These are phyloP conservation scores for Aurantiochytrium sp. DNA, from an alignment of 108 stramenopile genomes.

Conservation along the genomic window DNA sequence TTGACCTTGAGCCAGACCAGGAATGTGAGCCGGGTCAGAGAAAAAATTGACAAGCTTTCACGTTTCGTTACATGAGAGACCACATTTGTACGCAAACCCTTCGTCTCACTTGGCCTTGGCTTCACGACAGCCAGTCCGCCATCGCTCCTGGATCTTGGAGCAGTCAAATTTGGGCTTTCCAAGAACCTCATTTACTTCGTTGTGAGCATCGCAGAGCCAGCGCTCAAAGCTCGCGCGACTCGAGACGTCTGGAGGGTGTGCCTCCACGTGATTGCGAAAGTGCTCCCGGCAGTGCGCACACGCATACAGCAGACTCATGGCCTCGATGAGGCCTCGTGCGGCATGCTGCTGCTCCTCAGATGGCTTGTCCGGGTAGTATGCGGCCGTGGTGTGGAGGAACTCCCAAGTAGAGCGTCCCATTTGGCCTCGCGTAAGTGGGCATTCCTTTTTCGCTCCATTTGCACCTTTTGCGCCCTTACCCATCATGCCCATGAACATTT, in stretches of 20 bases:
- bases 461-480: background rate
- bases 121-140: constrained; percentile 32
- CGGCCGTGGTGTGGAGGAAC: constrained; percentile 47
- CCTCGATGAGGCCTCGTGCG: constrained; percentile 25
- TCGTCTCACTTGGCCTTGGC: background rate
- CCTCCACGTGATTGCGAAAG: constrained; percentile 27
- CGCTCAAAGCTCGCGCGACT: constrained; percentile 22
- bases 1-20: too few species aligned
- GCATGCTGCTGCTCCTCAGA: constrained; percentile 22
- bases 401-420: constrained; percentile 20
- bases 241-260: constrained; percentile 34
- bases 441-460: background rate
- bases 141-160: constrained; percentile 29
- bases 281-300: constrained; percentile 50
- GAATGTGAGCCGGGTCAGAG: too few species aligned
- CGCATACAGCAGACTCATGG: constrained; percentile 41
- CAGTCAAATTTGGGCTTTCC: constrained; percentile 39
- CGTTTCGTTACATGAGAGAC: too few species aligned
- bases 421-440: constrained; percentile 20
- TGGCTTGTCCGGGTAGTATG: constrained; percentile 49
- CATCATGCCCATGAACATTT: constrained; percentile 13
- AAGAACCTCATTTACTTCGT: constrained; percentile 44
- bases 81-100: too few species aligned
- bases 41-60: too few species aligned
- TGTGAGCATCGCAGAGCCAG: constrained; percentile 46